Base-by-base conservation (phyloP, 208 protist species). In the Porcisia deanei region DNA sequence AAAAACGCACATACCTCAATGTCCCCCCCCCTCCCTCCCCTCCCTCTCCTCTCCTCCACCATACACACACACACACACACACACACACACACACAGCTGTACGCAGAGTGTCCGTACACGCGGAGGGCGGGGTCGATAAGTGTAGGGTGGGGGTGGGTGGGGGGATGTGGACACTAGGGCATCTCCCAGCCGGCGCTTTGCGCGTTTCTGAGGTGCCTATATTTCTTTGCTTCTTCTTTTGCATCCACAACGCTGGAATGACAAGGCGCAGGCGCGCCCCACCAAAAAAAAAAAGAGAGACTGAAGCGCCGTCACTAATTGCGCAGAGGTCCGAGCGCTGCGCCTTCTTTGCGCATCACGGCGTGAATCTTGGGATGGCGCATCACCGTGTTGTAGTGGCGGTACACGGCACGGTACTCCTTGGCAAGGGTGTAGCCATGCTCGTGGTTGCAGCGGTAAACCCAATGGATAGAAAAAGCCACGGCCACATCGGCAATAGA, bases 331-430 rank as follows among this genome's bases (percentile, higher is more conserved):
- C 88, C 86, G 30, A 92, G 70, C 12, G 77, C 83, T 43, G 83
- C 81, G 34, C 87, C 85, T 63, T 88, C 85, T 68, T 81, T 80
- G 69, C 88, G 88, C 71, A 95, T 85, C 54, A 89, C 81, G 52
- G 85, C 85, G 71, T 81, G 78, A 66, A 88, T 91, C 82, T 88
- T 84, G 7, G 88, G 91, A 75, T 92, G 83, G 52, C 88, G 86
- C 86, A 93, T 92, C 43, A 95, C 82, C 1, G 91, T 92, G 88
- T 95, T 93, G 84, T 93, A 92, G 79, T 90, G 85, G 30, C 91
- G 88, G 83, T 91, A 92, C 53, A 86, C 85, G 22, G 80, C 82
- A 45, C 73, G 79, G 83, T 88, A 93, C 79, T 91, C 82, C 78
- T 87, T 88, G 22, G 83, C 80, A 41, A 92, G 79, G 6, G 85